Percentiles rank a stretch among this genome's conserved stretches.
Evolutionary conservation across 495 filamentous ascomycete genomes (phyloP).

Genomic region (Darksidea phi): DNA sequence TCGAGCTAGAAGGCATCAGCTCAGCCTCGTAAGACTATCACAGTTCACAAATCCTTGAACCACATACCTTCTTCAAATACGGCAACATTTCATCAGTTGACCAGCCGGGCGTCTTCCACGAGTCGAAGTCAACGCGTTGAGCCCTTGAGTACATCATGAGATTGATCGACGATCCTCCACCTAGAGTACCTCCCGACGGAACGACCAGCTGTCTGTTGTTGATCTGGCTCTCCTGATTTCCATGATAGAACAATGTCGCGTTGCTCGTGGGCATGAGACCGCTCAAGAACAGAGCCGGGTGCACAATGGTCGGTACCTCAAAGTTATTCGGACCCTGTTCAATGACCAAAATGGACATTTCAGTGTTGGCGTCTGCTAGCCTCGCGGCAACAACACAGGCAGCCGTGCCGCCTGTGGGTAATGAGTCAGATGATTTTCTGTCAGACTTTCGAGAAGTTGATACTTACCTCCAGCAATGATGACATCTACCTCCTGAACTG

Average conservation of each 20-base stretch:
- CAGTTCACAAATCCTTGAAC: neutral
- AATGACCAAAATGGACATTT: slow-evolving; percentile 53
- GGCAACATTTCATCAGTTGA: slow-evolving; percentile 52
- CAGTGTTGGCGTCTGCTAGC: slow-evolving; percentile 52
- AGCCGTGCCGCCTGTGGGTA: slow-evolving; percentile 53
- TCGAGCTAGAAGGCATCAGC: slow-evolving; percentile 39
- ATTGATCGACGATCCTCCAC: slow-evolving; percentile 61
- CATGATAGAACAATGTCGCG: slow-evolving; percentile 44
- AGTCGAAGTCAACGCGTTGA: slow-evolving; percentile 48
- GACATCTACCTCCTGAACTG: slow-evolving; percentile 11
- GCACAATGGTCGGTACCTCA: slow-evolving; percentile 46
- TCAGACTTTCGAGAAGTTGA: neutral
- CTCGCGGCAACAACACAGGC: slow-evolving; percentile 54
- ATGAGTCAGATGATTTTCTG: neutral
- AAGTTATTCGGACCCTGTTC: slow-evolving; percentile 53
- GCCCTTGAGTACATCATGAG: slow-evolving; percentile 49
- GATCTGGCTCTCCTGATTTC: slow-evolving; percentile 44
- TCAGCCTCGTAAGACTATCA: neutral
- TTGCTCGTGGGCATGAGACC: slow-evolving; percentile 42
- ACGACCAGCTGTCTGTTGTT: slow-evolving; percentile 51
- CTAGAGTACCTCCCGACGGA: slow-evolving; percentile 54
- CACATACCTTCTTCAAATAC: slow-evolving; percentile 51
- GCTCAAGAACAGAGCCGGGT: slow-evolving; percentile 45
- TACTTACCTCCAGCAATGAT: slow-evolving; percentile 35
- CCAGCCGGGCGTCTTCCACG: slow-evolving; percentile 56